Conservation (phyloP, 2,329 filamentous ascomycete species). For the Orbilia javanica region DNA sequence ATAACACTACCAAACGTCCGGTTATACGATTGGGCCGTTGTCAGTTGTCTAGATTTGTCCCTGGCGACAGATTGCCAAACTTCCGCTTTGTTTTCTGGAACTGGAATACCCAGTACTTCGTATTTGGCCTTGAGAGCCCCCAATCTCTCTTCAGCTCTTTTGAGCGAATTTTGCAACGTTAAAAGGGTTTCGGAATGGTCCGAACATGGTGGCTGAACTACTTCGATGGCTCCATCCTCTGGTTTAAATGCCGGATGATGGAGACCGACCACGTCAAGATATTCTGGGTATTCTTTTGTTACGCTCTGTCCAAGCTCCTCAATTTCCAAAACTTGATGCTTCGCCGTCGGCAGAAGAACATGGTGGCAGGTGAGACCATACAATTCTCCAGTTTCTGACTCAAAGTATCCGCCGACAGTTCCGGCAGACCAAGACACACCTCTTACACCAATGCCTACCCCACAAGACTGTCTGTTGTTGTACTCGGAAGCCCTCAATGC, state of each 20-base stretch:
- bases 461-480: not conserved
- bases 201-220: conserved; percentile 9
- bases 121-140: conserved; percentile 12
- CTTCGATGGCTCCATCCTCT: not conserved
- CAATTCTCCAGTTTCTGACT: not conserved
- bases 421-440: conserved; percentile 39
- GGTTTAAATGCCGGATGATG: not conserved
- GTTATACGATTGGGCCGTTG: conserved; percentile 5
- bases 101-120: not conserved
- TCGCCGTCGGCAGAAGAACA: conserved; percentile 29
- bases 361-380: conserved; percentile 16
- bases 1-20: conserved; percentile 8
- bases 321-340: not conserved
- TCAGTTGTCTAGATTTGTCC: too few relatives aligned
- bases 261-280: not conserved
- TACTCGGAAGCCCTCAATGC: too few relatives aligned
- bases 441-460: conserved; percentile 17
- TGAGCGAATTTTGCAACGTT: conserved; percentile 2
- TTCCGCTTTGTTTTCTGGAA: not conserved
- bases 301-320: too few relatives aligned
- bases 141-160: conserved; percentile 6
- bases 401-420: conserved; percentile 23
- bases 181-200: conserved; percentile 23
- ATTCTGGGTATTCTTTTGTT: not conserved
- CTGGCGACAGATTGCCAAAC: conserved; percentile 14